Evolutionary conservation across 2,329 filamentous ascomycete genomes (phyloP), one percentile per base, ranked within the genome.

Genomic region (Fragosphaeria purpurea): DNA sequence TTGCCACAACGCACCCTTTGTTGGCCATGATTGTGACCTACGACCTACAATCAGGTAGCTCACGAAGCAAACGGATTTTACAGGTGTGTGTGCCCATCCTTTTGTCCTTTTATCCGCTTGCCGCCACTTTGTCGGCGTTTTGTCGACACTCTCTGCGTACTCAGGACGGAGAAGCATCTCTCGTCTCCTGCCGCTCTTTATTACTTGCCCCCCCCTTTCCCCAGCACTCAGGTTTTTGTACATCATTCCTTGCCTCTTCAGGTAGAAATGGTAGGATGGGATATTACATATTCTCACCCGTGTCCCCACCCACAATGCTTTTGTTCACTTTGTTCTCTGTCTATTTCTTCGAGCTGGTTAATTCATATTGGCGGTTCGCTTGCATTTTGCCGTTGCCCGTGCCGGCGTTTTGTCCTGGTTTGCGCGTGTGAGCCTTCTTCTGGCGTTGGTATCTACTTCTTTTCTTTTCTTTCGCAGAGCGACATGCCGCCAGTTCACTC

Each of bases 371-470:
- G 13, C 22, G 22, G 22, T 12, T 38, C 37, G 47, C 48, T n/a
- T 50, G 43, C 43, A 50, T 42, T 50, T 50, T 50, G 11, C 48
- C 43, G 48, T 37, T 31, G 11, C 38, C 38, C 38, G 38, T 31
- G n/a, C 37, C 13, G 42, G n/a, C 4, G n/a, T 41, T n/a, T 41
- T 50, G 38, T 41, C 37, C 48, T 41, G 13, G 48, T 50, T 50
- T 45, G 32, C 48, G 10, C 37, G 43, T 35, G n/a, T 9, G 30
- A 40, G 30, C 30, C 34, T 13, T 10, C 2, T 22, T 22, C 22
- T 22, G 22, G 22, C 22, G 22, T 22, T 22, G 22, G 22, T 35
- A 44, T 13, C 34, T 6, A 3, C 10, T 35, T 6, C 9, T 12
- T 3, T 6, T 12, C 45, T 31, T 37, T 45, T 45, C 22, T 22